Evolutionary conservation across 2,329 filamentous ascomycete genomes (phyloP).

Genomic region (Teratosphaeria gauchensis): DNA sequence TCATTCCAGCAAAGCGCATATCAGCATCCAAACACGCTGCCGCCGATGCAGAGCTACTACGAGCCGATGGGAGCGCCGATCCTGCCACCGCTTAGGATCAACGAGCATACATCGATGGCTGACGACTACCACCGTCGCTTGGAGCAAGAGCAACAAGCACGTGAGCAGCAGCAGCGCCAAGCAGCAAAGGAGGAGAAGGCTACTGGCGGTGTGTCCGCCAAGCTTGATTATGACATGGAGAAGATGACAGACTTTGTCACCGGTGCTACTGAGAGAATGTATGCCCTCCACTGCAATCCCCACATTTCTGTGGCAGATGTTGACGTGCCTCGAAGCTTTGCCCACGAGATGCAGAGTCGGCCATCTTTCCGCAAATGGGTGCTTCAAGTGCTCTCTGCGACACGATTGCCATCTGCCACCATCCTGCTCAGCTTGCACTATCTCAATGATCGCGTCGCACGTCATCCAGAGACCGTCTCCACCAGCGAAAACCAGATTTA

Average conservation of each 20-base stretch:
- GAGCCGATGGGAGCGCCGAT: conserved; percentile 36
- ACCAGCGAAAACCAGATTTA: conserved; percentile 63
- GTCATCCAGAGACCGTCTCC: conserved; percentile 19
- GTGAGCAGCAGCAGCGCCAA: conserved; percentile 31
- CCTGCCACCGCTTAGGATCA: conserved; percentile 38
- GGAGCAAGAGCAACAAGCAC: conserved; percentile 31
- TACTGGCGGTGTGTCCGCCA: conserved; percentile 81
- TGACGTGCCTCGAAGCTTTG: conserved; percentile 55
- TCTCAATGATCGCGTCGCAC: conserved; percentile 63
- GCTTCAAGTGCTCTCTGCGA: conserved; percentile 80
- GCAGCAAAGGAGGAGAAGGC: conserved; percentile 52
- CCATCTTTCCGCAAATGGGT: conserved; percentile 85
- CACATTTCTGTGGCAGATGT: conserved; percentile 49
- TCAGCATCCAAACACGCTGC: conserved; percentile 21
- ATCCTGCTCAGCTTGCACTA: conserved; percentile 88
- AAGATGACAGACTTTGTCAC: conserved; percentile 92
- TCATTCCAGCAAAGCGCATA: conserved; percentile 22
- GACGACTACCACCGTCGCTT: conserved; percentile 29
- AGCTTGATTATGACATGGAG: conserved; percentile 95
- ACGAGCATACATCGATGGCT: conserved; percentile 28
- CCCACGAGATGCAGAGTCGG: conserved; percentile 52
- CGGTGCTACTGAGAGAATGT: conserved; percentile 72
- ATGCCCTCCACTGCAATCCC: conserved; percentile 46
- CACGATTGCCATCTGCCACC: conserved; percentile 79
- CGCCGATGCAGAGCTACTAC: conserved; percentile 31